phyloP scores from a whole-genome alignment of 176 grass and related monocot genomes.

The Eleusine indica region DNA sequence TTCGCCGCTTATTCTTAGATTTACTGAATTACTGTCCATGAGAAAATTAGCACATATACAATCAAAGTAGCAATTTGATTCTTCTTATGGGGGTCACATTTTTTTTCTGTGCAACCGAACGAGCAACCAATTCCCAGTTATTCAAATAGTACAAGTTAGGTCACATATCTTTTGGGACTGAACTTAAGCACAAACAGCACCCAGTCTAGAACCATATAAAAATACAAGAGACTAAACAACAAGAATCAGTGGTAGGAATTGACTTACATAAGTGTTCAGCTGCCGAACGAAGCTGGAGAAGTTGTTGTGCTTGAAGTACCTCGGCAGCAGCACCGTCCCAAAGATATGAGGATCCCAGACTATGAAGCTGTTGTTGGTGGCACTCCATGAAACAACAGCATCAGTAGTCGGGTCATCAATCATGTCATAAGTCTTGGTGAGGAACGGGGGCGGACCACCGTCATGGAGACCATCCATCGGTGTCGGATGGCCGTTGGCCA shows the following conservation, averaged over 20 bases:
- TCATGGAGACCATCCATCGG: slow-evolving; percentile 76
- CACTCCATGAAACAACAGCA: slow-evolving; percentile 71
- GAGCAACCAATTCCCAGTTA: neutral
- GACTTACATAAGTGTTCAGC: slow-evolving; percentile 96
- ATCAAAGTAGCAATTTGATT: neutral
- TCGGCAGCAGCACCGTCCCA: slow-evolving; percentile 64
- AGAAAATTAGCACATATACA: neutral
- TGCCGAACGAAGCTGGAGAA: slow-evolving; percentile 99
- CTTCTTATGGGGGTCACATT: neutral
- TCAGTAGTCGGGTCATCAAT: slow-evolving; percentile 70
- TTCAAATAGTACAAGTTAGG: neutral
- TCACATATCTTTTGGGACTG: neutral
- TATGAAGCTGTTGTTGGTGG: slow-evolving; percentile 73
- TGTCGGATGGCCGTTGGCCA: slow-evolving; percentile 47
- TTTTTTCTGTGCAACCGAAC: neutral
- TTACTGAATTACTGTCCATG: neutral
- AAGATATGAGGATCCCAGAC: slow-evolving; percentile 90
- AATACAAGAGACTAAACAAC: neutral
- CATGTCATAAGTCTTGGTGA: slow-evolving; percentile 90
- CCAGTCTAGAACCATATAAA: neutral
- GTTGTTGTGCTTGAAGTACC: slow-evolving; percentile 98
- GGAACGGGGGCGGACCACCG: slow-evolving; percentile 72
- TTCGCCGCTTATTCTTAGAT: neutral
- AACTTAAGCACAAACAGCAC: neutral
- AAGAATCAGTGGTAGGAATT: neutral